Evolutionary conservation across 306 rosid species (phyloP).

Genomic region (Lathyrus sativus): DNA sequence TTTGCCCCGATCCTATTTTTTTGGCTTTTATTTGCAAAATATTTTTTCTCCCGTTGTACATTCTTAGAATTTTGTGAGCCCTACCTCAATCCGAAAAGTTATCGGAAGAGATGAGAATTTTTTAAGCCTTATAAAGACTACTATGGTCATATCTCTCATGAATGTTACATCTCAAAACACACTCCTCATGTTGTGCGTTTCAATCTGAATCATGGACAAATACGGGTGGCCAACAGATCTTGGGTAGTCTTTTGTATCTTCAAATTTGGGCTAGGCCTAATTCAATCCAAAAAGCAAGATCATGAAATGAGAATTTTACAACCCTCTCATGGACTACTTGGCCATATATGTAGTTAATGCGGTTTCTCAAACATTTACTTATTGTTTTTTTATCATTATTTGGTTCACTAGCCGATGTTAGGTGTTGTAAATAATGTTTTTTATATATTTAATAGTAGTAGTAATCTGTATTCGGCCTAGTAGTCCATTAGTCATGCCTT

Average conservation of each 20-base stretch:
- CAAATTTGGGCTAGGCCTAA: not conserved
- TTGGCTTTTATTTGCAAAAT: conserved; percentile 8
- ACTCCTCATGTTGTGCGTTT: not conserved
- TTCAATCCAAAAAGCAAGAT: not conserved
- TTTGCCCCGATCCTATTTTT: not conserved
- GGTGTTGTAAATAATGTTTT: not conserved
- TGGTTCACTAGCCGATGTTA: conserved; percentile 4
- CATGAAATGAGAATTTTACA: not conserved
- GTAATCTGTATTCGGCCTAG: too few species aligned
- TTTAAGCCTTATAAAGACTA: not conserved
- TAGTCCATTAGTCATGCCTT: too few species aligned
- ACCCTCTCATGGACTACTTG: not conserved
- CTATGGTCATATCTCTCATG: not conserved
- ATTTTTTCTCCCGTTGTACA: not conserved
- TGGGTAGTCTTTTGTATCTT: not conserved
- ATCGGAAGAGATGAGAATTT: not conserved
- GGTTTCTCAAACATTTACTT: not conserved
- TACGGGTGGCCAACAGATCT: not conserved
- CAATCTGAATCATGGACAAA: not conserved
- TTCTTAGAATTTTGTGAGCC: not conserved
- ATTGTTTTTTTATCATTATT: not conserved
- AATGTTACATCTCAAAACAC: not conserved
- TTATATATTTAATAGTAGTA: too few species aligned
- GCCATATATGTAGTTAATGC: not conserved
- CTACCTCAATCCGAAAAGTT: not conserved